Evolutionary conservation across 306 rosid genomes (phyloP), one percentile per base, ranked within the genome.

Genomic region (Potentilla sterilis): DNA sequence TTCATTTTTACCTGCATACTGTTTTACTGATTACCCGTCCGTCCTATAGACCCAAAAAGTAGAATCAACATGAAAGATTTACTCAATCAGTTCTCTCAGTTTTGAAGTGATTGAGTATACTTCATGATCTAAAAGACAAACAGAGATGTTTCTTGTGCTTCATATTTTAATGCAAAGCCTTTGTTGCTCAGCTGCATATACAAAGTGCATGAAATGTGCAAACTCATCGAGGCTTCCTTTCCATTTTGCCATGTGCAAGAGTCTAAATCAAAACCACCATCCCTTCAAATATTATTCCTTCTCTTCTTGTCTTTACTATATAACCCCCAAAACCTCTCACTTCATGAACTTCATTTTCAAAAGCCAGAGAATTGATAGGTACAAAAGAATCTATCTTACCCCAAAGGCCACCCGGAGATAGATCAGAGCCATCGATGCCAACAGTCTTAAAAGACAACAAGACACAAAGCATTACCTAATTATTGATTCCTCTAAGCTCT

Each of bases 401-500:
- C 12, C 49, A 67, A 51, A 77, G 81, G 71, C 86, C 79, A 69
- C 81, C 81, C 82, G 68, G 73, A 64, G 69, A 44, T 74, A 58
- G 24, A 44, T 76, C 40, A 38, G 72, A 48, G 70, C 47, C 67
- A 61, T 70, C 63, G 64, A 79, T 63, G 75, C 78, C 77, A 78
- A 72, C 58, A 79, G 72, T 51, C 76, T 76, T 77, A 83, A 82
- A 82, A 82, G 87, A 86, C 86, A 87, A 85, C 62, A 70, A 70
- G 85, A 83, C 89, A 86, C 81, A 83, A 85, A 85, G 90, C 88
- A 88, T 85, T 84, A 86, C 91, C 96, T 87, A 90, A 89, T 83
- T 88, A 73, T 82, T 83, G 87, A 87, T 89, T 92, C 97, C 77
- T 80, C 86, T 67, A 73, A 79, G 77, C 97, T 77, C 74, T 71